Evolutionary conservation across 108 stramenopile species (phyloP), one percentile per base, ranked within the genome.

Genomic region (Cyclotella sp.): DNA sequence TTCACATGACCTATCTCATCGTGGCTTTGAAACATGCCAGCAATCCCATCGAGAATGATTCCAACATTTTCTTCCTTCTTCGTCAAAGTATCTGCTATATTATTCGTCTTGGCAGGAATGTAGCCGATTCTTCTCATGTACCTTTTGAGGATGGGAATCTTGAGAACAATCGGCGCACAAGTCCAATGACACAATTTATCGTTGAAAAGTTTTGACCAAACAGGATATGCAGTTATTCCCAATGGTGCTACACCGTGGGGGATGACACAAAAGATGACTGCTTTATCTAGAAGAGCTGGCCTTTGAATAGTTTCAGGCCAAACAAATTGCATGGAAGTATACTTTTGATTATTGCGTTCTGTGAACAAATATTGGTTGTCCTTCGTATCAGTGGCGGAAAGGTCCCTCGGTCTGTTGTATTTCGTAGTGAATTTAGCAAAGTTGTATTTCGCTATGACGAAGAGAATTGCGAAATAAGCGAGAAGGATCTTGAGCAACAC

Each of bases 51-150:
- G 40, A 91, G 65, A 71, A 91, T 81, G 42, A 91, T 80, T 13
- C 90, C 90, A 29, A 91, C 88, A 57, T 88, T 88, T 52, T 91
- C 83, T 67, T 91, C 86, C 41, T 86, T 84, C 44, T 85, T 87
- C 5, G 63, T 78, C 15, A 91, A 52, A 3, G 90, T 86, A 9
- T 91, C 86, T 10, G 87, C 13, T 40, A 91, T 91, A 26, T 72
- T 34, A 16, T 72, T 76, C 6, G 83, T 45, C 63, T 89, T 91
- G 65, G 90, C 90, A 5, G 90, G 90, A 64, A 91, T 81, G 68
- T 91, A 91, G n/a, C 90, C 90, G 54, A 91, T 84, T 26, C 71
- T 46, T 40, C 60, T 78, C 78, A 91, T 78, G 39, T 73, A 84
- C 21, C 64, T 68, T 9, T 81, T 73, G 40, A 91, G 53, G 12